Evolutionary conservation across 768 basidiomycete genomes (phyloP).

Genomic region (Termitomyces sp.): DNA sequence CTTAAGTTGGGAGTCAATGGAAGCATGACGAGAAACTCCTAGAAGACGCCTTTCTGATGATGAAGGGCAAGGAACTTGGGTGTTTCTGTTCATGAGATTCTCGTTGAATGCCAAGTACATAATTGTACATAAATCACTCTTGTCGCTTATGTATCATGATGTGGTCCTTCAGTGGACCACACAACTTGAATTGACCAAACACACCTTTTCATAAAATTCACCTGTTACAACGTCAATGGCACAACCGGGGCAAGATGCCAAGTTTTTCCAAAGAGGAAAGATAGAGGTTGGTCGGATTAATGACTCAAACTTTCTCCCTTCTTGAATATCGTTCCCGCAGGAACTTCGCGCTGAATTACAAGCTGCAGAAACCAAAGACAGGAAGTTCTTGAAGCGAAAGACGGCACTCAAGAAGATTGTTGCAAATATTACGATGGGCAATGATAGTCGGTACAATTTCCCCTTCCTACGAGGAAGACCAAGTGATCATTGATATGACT

Average conservation of each 20-base stretch:
- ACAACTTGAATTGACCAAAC: neutral
- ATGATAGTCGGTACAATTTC: slow-evolving; percentile 77
- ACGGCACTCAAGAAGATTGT: slow-evolving; percentile 96
- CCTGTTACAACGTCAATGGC: slow-evolving; percentile 28
- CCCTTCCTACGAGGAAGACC: slow-evolving; percentile 18
- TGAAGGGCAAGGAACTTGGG: slow-evolving; percentile 1
- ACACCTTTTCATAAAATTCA: neutral
- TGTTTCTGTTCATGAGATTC: neutral
- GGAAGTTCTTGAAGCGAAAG: slow-evolving; percentile 92
- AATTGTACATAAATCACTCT: too few species aligned
- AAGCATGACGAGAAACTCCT: slow-evolving; percentile 28
- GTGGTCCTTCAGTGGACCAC: neutral
- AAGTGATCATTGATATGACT: slow-evolving; percentile 18
- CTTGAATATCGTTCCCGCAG: slow-evolving; percentile 31
- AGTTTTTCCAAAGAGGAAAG: slow-evolving; percentile 90
- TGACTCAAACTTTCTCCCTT: neutral
- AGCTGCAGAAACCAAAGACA: slow-evolving; percentile 92
- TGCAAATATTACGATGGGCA: slow-evolving; percentile 99
- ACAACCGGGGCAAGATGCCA: slow-evolving; percentile 81
- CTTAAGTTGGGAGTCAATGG: slow-evolving; percentile 59
- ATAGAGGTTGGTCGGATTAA: slow-evolving; percentile 61
- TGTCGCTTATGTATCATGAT: neutral
- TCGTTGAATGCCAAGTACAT: neutral
- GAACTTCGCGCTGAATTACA: slow-evolving; percentile 91
- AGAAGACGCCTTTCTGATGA: slow-evolving; percentile 24